Base-by-base conservation (phyloP, 306 rosid species). In the Datisca glomerata region DNA sequence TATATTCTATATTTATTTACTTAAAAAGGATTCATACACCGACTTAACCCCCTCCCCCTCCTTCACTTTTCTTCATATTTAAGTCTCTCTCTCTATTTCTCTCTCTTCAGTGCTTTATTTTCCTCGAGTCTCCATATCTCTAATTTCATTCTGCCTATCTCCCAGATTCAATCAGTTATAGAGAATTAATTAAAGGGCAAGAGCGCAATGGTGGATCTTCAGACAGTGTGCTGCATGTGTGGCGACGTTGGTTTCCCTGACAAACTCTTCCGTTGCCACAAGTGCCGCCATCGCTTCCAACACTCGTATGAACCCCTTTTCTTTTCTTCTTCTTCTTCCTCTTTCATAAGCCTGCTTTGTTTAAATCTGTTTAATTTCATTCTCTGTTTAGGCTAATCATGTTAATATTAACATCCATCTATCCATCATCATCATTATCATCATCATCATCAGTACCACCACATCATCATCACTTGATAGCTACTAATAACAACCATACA, bases 191-290 rank as follows among this genome's bases (percentile, higher is more conserved):
- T 32, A 18, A 2, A 4, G 16, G 23, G 23, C 10, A 17, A 13
- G 3, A 16, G 10, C 56, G 43, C 24, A 57, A 84, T 86, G 96
- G 93, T 73, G 68, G 96, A 86, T 77, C 68, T 27, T 38, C 70
- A 70, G 57, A 76, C 74, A 1, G 93, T 87, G 7, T 87, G 96
- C 60, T 82, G 93, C 94, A 71, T 87, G 93, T 87, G 96, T 22
- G 96, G 96, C 21, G 96, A 87, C 43, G 69, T 87, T 57, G 96
- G 96, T 45, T 87, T 87, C 64, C 66, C 78, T 2, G 87, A 87
- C 69, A 87, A 87, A 58, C 85, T 87, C 43, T 87, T 87, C 70
- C 96, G 93, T 66, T 87, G 96, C 74, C 70, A 66, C 82, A 71
- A 71, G 47, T 87, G 96, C 68, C 73, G 41, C 47, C 60, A 74